Evolutionary conservation across 768 basidiomycete genomes (phyloP), one percentile per base, ranked within the genome.

Genomic region (Lactifluus hygrophoroides): DNA sequence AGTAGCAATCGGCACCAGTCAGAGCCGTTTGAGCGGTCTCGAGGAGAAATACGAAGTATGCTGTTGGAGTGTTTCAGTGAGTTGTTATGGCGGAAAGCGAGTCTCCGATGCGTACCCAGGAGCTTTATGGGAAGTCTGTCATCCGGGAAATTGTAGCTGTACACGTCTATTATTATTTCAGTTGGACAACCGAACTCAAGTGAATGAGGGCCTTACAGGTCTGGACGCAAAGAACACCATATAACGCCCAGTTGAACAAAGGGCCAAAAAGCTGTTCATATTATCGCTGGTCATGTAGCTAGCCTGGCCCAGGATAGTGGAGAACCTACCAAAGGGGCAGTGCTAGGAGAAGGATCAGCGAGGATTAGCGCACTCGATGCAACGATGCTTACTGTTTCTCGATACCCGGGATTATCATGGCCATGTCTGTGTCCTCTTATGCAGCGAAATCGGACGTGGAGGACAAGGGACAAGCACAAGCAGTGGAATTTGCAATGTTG

Each of bases 81-180:
- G 10, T 27, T 23, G 14, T 32, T 17, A 21, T 35, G n/a, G 17
- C 1, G 19, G 35, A 8, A 43, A 16, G 25, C 7, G n/a, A 27
- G 16, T 35, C 17, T 23, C 16, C n/a, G 8, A 25, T 34, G 3
- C 40, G 6, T 42, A 44, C 58, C 47, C 8, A 60, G 21, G 32
- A 51, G 2, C 43, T 51, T 60, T 2, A 60, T 16, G 14, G 11
- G 3, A 23, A 25, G 37, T 19, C 27, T 51, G 28, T 60, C 59
- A 14, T 57, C 56, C 25, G 49, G 16, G 37, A 60, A 60, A 16
- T 60, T n/a, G n/a, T n/a, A n/a, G n/a, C n/a, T n/a, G n/a, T n/a
- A n/a, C n/a, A n/a, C n/a, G n/a, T n/a, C n/a, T 49, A n/a, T n/a
- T n/a, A n/a, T n/a, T n/a, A n/a, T n/a, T n/a, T n/a, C n/a, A n/a